A percentile compares a stretch with the other conserved stretches of the same genome.
phyloP scores from a whole-genome alignment of 306 rosid species.

The Ammopiptanthus mongolicus region DNA sequence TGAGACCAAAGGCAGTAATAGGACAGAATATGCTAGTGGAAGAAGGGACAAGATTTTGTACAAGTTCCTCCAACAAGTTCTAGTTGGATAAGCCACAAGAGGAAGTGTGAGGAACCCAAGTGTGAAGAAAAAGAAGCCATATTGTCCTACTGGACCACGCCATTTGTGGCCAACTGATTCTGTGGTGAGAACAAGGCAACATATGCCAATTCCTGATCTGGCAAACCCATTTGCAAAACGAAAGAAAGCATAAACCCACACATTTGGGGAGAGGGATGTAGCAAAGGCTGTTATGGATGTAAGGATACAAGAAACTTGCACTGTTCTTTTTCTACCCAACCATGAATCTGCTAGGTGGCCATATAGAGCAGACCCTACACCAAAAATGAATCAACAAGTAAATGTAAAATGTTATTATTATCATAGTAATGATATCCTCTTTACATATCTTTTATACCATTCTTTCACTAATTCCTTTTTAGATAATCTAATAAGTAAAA shows the following conservation, averaged over 20 bases:
- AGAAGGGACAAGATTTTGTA: constrained; percentile 17
- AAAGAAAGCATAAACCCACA: constrained; percentile 18
- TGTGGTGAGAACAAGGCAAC: constrained; percentile 26
- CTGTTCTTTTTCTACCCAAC: constrained; percentile 31
- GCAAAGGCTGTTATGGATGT: constrained; percentile 24
- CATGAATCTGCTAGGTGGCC: constrained; percentile 24
- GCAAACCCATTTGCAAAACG: constrained; percentile 23
- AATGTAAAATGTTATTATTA: background rate
- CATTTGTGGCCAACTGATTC: constrained; percentile 24
- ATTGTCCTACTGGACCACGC: constrained; percentile 30
- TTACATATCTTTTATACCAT: too few relatives aligned
- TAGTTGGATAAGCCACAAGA: constrained; percentile 19
- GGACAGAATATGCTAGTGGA: constrained; percentile 13
- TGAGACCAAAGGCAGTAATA: constrained; percentile 18
- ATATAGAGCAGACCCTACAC: constrained; percentile 27
- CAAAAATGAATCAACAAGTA: background rate
- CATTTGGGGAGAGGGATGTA: constrained; percentile 22
- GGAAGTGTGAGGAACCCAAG: constrained; percentile 28
- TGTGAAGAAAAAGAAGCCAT: constrained; percentile 31
- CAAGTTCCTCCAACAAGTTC: constrained; percentile 28
- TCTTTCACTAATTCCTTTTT: too few relatives aligned
- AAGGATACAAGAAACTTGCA: constrained; percentile 19
- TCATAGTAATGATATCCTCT: too few relatives aligned
- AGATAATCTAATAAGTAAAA: too few relatives aligned
- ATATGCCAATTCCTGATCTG: constrained; percentile 31